Evolutionary conservation across 805 yeast genomes (phyloP).

Genomic region (Saturnispora besseyi): DNA sequence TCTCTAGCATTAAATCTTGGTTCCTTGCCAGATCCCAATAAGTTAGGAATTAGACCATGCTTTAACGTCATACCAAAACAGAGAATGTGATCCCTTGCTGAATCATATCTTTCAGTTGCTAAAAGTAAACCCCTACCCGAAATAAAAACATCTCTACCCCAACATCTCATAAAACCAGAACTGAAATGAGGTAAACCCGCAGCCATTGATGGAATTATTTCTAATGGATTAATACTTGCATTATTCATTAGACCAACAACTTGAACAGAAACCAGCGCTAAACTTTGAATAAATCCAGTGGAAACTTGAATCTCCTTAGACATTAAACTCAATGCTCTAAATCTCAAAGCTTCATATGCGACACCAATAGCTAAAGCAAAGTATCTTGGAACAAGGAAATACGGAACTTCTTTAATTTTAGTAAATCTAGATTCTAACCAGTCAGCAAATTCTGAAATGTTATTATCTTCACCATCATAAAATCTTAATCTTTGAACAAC

Average conservation of each 20-base stretch:
- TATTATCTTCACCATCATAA: constrained; percentile 36
- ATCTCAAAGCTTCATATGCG: constrained; percentile 75
- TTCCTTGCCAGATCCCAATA: constrained; percentile 85
- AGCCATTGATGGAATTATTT: constrained; percentile 66
- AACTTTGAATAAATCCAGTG: constrained; percentile 66
- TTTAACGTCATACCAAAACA: constrained; percentile 86
- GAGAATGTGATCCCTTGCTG: constrained; percentile 72
- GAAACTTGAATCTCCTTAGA: constrained; percentile 45
- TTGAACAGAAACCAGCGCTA: constrained; percentile 77
- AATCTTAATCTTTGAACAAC: constrained; percentile 51
- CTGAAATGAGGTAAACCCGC: constrained; percentile 97
- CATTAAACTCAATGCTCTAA: constrained; percentile 52
- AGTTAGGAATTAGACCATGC: constrained; percentile 91
- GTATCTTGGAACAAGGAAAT: constrained; percentile 76
- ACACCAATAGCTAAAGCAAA: constrained; percentile 76
- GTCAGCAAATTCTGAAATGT: constrained; percentile 44
- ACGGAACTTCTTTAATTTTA: constrained; percentile 59
- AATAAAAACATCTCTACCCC: constrained; percentile 97
- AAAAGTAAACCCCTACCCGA: constrained; percentile 74
- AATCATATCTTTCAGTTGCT: constrained; percentile 68
- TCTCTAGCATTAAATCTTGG: constrained; percentile 96
- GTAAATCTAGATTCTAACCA: constrained; percentile 67
- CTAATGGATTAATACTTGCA: constrained; percentile 65
- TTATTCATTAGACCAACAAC: constrained; percentile 69
- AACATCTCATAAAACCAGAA: constrained; percentile 86